Evolutionary conservation across 2,329 filamentous ascomycete genomes (phyloP).

Genomic region (Fusarium devonianum): DNA sequence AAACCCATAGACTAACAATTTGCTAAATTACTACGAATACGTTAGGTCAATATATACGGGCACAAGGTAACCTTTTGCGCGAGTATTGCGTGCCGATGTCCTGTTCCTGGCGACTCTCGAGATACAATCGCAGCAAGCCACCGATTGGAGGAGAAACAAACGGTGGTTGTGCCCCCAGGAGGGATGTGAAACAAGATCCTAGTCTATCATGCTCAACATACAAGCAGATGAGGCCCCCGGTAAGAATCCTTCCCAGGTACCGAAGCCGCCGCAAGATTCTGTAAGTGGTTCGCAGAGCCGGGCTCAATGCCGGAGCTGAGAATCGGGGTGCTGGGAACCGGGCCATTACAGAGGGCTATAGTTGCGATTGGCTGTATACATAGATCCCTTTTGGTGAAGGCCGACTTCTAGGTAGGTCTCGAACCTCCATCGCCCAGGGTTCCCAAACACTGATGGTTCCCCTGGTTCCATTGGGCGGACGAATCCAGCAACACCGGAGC

Average conservation of each 20-base stretch:
- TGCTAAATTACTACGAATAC: neutral
- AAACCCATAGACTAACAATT: neutral
- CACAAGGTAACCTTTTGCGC: conserved; percentile 1
- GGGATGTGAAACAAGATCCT: conserved; percentile 31
- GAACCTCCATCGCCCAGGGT: neutral
- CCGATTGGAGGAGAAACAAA: conserved; percentile 41
- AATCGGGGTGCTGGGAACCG: neutral
- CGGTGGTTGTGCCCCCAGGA: conserved; percentile 9
- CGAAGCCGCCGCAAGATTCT: too few relatives aligned
- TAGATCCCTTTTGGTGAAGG: neutral
- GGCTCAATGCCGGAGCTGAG: neutral
- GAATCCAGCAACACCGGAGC: neutral
- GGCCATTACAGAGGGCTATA: neutral
- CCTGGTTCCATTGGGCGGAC: neutral
- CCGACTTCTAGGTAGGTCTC: neutral
- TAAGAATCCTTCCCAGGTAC: neutral
- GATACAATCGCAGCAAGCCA: conserved; percentile 11
- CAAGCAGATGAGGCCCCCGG: neutral
- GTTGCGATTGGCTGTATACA: neutral
- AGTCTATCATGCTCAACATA: neutral
- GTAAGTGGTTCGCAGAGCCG: neutral
- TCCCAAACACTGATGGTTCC: neutral
- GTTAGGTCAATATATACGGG: conserved; percentile 17
- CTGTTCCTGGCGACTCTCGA: conserved; percentile 17
- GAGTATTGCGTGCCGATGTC: neutral